A percentile compares a stretch with the other conserved stretches of the same genome.
These are phyloP conservation scores for Athelia sp. DNA, from an alignment of 1,284 basidiomycete genomes.

Conservation along the genomic window DNA sequence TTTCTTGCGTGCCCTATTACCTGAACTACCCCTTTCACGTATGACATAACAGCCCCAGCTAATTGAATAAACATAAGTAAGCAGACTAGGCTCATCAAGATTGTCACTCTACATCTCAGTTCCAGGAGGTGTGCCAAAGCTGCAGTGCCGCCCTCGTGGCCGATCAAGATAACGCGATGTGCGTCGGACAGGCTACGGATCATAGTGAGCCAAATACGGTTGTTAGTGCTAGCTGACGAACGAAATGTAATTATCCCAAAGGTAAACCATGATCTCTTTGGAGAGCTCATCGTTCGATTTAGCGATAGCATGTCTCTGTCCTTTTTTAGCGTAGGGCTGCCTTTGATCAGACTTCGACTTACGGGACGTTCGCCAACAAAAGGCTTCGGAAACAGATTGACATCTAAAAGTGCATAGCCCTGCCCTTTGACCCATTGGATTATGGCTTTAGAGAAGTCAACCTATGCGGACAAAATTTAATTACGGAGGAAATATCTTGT, in stretches of 20 bases:
- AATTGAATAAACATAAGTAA: conserved; percentile 13
- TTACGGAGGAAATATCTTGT: conserved; percentile 44
- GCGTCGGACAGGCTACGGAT: conserved; percentile 60
- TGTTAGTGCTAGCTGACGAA: conserved; percentile 28
- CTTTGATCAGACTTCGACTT: conserved; percentile 12
- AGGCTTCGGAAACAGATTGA: conserved; percentile 79
- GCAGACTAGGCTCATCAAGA: conserved; percentile 4
- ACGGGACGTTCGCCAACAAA: conserved; percentile 33
- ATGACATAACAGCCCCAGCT: conserved; percentile 50
- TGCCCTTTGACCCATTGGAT: conserved; percentile 70
- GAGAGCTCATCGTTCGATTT: conserved; percentile 39
- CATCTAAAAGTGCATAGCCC: conserved; percentile 77
- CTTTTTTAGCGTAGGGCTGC: conserved; percentile 2
- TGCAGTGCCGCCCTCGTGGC: conserved; percentile 80
- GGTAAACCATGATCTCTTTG: conserved; percentile 66
- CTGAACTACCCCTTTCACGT: conserved; percentile 70
- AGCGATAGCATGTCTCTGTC: conserved; percentile 22
- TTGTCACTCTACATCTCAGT: conserved; percentile 48
- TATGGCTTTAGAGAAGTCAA: conserved; percentile 73
- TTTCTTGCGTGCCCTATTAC: conserved; percentile 66
- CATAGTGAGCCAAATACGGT: conserved; percentile 2
- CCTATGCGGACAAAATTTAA: too few relatives aligned
- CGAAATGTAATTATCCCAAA: conserved; percentile 97
- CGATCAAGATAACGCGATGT: conserved; percentile 74
- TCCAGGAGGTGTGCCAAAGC: conserved; percentile 73